These are phyloP conservation scores for Mucor mucedo DNA, from an alignment of 371 early-diverging fungal genomes.

Conservation along the genomic window DNA sequence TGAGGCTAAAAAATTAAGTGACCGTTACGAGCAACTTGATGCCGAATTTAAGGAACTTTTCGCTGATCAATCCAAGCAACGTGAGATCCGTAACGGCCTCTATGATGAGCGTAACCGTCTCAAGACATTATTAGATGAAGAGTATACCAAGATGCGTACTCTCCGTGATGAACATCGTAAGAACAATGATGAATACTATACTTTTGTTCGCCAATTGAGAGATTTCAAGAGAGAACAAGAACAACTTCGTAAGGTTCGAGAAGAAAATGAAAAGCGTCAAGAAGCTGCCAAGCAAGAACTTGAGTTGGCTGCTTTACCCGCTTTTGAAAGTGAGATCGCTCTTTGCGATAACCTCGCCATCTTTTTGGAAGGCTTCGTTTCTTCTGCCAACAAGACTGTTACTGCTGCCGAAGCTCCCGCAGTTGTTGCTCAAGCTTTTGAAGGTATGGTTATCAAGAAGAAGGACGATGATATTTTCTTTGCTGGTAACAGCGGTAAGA, in stretches of 20 bases:
- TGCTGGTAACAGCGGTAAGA: slow-evolving; percentile 61
- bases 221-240: slow-evolving; percentile 70
- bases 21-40: slow-evolving; percentile 69
- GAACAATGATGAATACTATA: slow-evolving; percentile 78
- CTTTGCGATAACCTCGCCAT: slow-evolving; percentile 79
- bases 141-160: slow-evolving; percentile 69
- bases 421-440: slow-evolving; percentile 49
- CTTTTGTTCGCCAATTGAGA: slow-evolving; percentile 77
- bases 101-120: slow-evolving; percentile 78
- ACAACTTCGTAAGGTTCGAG: slow-evolving; percentile 68
- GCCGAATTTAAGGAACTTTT: slow-evolving; percentile 72
- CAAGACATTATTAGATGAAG: slow-evolving; percentile 74
- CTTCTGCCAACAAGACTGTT: slow-evolving; percentile 37
- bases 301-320: slow-evolving; percentile 88
- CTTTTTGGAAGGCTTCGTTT: slow-evolving; percentile 62
- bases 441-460: slow-evolving; percentile 69
- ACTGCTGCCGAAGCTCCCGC: slow-evolving; percentile 19
- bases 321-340: slow-evolving; percentile 85
- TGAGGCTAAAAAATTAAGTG: slow-evolving; percentile 66
- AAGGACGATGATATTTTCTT: slow-evolving; percentile 84
- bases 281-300: slow-evolving; percentile 74
- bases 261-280: slow-evolving; percentile 66
- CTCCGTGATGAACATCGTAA: slow-evolving; percentile 75
- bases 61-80: slow-evolving; percentile 62
- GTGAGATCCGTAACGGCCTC: slow-evolving; percentile 71